Base-by-base conservation (phyloP, 225 moss, liverwort and hornwort genomes). In the Physcomitrellopsis africana region DNA sequence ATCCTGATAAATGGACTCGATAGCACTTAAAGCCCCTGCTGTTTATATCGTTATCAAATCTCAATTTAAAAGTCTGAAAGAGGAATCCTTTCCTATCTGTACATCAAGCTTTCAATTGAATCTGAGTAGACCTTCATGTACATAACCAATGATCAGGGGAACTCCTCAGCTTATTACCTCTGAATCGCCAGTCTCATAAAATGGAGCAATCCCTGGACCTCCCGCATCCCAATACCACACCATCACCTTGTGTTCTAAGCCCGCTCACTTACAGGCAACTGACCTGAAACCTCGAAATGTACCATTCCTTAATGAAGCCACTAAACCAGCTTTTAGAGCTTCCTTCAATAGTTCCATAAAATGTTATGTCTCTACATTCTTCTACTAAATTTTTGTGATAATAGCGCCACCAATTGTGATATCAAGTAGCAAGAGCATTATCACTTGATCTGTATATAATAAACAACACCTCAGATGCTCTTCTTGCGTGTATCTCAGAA, bases 301-400 rank as follows among this genome's bases (percentile, higher is more conserved):
- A 58, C 7, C 20, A 43, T 46, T 12, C 54, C 69, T 42, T 11
- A 12, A 42, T 29, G 42, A 69, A 69, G 29, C 55, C 11, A 18
- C 41, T 20, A 18, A 69, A 56, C 69, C 12, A 55, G n/a, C 69
- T n/a, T 29, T 5, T 56, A 14, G 11, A 70, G 43, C 43, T 42
- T 70, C 18, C 55, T 55, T 70, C 10, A 62, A 15, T 57, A 56
- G 19, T n/a, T 44, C 9, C 37, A 59, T 16, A 58, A 41, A 54
- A 22, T 41, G 17, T 42, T 2, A 12, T 8, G 22, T 54, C 57
- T 15, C 66, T 0, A 48, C 22, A 63, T 14, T 63, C 32, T 63
- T 41, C 63, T 63, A 41, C 17, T 7, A 42, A 26, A 49, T 26
- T 48, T 24, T 47, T 49, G 9, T 67, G 43, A 22, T 13, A 23